Percentiles rank a stretch among this genome's conserved stretches.
These are phyloP conservation scores for Chlamydomonas schloesseri DNA, from an alignment of 139 green algal genomes.

Conservation along the genomic window DNA sequence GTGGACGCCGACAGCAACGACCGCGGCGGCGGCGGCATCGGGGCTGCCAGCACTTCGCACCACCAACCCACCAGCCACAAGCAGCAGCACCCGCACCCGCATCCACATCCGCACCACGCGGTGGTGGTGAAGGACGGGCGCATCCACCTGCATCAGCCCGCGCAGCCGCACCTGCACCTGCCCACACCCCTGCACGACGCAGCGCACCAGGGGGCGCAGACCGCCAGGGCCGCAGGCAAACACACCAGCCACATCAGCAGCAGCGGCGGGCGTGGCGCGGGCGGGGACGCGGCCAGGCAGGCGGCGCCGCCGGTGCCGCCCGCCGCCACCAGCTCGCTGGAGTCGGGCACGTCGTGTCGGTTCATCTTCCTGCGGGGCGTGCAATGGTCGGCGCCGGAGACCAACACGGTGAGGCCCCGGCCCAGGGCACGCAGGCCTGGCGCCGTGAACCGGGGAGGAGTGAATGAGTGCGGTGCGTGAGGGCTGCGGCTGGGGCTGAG, in stretches of 20 bases:
- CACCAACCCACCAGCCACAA: not conserved
- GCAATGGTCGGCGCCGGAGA: conserved; percentile 55
- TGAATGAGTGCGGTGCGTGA: no score
- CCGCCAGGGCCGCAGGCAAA: no score
- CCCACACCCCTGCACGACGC: not conserved
- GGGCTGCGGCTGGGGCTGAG: no score
- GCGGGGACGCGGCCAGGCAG: not conserved
- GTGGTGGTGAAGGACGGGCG: not conserved
- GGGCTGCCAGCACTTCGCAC: no score
- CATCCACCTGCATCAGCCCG: not conserved
- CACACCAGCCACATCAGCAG: no score
- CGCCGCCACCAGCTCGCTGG: not conserved
- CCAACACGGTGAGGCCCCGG: conserved; percentile 27
- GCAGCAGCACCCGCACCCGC: not conserved
- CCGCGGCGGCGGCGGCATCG: not conserved
- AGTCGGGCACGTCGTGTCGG: conserved; percentile 14
- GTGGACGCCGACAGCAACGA: no score
- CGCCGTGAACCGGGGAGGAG: no score
- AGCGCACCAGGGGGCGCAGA: not conserved
- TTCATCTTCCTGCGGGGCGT: conserved; percentile 70
- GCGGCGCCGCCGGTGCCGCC: not conserved
- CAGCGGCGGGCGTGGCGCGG: not conserved
- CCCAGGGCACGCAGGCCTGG: not conserved
- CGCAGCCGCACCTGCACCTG: not conserved
- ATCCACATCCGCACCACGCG: not conserved